These are phyloP conservation scores for Tritrichomonas foetus DNA, from an alignment of 208 protist species.

Conservation along the genomic window DNA sequence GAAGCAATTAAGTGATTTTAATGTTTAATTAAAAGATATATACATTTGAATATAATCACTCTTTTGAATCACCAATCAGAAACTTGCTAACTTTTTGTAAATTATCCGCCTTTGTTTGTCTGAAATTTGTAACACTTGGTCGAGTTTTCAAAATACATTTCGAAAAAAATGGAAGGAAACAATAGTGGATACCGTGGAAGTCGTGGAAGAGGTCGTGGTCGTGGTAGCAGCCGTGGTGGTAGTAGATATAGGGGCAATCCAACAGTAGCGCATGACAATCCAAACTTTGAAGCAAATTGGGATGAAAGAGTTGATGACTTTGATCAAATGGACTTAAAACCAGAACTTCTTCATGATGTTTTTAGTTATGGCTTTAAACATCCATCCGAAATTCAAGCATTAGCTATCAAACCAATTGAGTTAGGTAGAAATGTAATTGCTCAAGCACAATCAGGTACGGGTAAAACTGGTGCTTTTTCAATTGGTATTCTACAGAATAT, in stretches of 20 bases:
- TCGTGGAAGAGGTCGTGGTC: no score
- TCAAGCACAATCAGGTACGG: constrained; percentile 85
- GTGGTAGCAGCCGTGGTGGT: no score
- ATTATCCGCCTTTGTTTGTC: no score
- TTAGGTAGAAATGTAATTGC: constrained; percentile 83
- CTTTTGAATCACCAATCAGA: no score
- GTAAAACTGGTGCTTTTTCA: constrained; percentile 96
- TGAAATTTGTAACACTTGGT: no score
- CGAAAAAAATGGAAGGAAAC: no score
- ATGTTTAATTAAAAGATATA: no score
- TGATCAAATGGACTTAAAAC: constrained; percentile 61
- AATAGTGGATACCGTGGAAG: no score
- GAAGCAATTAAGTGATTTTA: no score
- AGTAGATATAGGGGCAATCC: not conserved
- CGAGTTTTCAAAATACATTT: no score
- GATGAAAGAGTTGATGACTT: constrained; percentile 54
- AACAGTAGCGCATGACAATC: not conserved
- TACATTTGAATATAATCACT: no score
- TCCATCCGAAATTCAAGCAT: constrained; percentile 94
- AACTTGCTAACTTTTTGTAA: no score
- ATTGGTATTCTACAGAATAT: constrained; percentile 67
- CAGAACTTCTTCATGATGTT: constrained; percentile 61
- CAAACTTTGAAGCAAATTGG: constrained; percentile 21
- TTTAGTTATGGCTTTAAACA: constrained; percentile 80
- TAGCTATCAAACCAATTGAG: constrained; percentile 89